Evolutionary conservation across 2,329 filamentous ascomycete species (phyloP), one percentile per base, ranked within the genome.

Genomic region (Dothistroma pini): DNA sequence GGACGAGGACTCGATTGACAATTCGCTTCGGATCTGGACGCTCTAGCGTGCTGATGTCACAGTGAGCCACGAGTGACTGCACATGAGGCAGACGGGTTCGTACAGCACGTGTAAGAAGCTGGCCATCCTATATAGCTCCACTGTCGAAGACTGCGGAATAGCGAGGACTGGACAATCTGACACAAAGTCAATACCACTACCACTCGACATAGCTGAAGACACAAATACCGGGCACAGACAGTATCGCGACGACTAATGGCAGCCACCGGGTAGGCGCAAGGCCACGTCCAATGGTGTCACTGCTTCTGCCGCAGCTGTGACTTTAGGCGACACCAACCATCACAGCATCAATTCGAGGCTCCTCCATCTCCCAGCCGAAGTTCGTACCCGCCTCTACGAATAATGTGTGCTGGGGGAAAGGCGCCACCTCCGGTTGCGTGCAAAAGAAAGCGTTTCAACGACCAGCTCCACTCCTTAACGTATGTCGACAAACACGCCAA

Each of bases 401-500:
- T 19, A 44, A 14, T 19, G 41, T n/a, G 8, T 44, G 16, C 14
- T 9, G 14, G 16, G 25, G 25, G 25, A 38, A 38, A 38, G 14
- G 9, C 14, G 34, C 10, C 34, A 7, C 10, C 34, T 11, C 34
- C 34, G 10, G 34, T 11, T 25, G 34, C 12, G 25, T 62, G 19
- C 48, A 60, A 38, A 25, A 8, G 35, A 41, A 34, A n/a, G 59
- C 47, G 9, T 44, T 49, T 12, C 25, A 25, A 1, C 11, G 29
- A 22, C 35, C 51, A 12, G 56, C 62, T 1, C 6, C 54, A 5
- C 16, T 25, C 16, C 56, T 44, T 70, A 72, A 53, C 69, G 70
- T 5, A 59, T 63, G 1, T 60, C 69, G 49, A 69, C 69, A 16
- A 72, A 71, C 55, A 47, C 47, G 1, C 58, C 71, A 32, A 66